Evolutionary conservation across 805 yeast species (phyloP), one percentile per base, ranked within the genome.

Genomic region (Hanseniaspora pseudoguilliermondii): DNA sequence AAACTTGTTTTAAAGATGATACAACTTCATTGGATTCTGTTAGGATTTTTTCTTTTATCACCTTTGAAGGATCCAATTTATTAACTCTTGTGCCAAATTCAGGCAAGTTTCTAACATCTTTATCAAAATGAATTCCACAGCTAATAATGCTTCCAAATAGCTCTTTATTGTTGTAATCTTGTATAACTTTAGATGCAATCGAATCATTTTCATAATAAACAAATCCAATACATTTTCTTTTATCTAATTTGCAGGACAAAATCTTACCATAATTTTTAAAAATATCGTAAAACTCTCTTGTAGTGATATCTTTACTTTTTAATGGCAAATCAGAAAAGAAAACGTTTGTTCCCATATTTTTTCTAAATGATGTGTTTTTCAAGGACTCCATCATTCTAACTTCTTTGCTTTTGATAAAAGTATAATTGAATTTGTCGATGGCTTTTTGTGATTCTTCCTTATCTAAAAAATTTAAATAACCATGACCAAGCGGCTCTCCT

Each of bases 401-500:
- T 58, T 78, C 83, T 25, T 71, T 69, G 15, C 66, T 69, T 27
- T 64, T 59, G 0, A 79, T 60, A 0, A 61, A 61, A 3, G 71
- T 71, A 60, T 76, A 79, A 64, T 81, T 84, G 67, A 82, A 74
- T 10, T 77, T 73, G 48, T 77, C 81, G 49, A 79, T 71, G 2
- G 86, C 88, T 36, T 57, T 54, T 40, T 73, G 73, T 0, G 87
- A 87, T 54, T 78, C 83, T 10, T 67, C 62, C 46, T 72, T 71
- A 5, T 65, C 68, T 8, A 69, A 67, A 64, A 82, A 83, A 57
- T 84, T 83, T 20, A 84, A 81, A 64, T 84, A 85, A 0, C 88
- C 93, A 66, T 84, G 83, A 2, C 88, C 84, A 57, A 86, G 69
- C 0, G 89, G 78, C 49, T 73, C 68, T 25, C 76, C 76, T n/a